phyloP scores from a whole-genome alignment of 805 yeast species.

The Metschnikowia proteae region DNA sequence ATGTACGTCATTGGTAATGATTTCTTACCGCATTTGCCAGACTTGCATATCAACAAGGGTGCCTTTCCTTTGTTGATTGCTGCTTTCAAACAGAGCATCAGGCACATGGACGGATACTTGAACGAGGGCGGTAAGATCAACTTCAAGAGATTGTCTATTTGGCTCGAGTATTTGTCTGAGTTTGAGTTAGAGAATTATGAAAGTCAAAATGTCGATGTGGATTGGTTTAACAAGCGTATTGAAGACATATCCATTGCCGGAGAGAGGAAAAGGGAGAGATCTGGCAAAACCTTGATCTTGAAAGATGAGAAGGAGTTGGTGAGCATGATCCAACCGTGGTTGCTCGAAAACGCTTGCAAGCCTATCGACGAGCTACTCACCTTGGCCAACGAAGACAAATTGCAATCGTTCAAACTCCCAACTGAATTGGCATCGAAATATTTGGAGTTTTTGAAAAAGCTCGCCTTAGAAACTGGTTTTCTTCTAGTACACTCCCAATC shows the following conservation, averaged over 20 bases:
- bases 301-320: slow-evolving; percentile 75
- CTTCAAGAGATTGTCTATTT: slow-evolving; percentile 61
- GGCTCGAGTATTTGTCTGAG: slow-evolving; percentile 71
- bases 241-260: slow-evolving; percentile 75
- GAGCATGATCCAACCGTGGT: slow-evolving; percentile 53
- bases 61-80: slow-evolving; percentile 91
- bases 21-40: slow-evolving; percentile 95
- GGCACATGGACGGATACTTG: slow-evolving; percentile 74
- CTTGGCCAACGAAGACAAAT: slow-evolving; percentile 27
- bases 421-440: slow-evolving; percentile 45
- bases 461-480: slow-evolving; percentile 65
- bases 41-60: slow-evolving; percentile 87
- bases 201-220: slow-evolving; percentile 75
- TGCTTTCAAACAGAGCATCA: slow-evolving; percentile 79
- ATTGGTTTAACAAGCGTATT: slow-evolving; percentile 85
- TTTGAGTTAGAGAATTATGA: slow-evolving; percentile 88
- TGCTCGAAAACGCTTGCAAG: slow-evolving; percentile 30
- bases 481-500: slow-evolving; percentile 62
- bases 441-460: slow-evolving; percentile 56
- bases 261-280: slow-evolving; percentile 60
- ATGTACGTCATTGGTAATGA: slow-evolving; percentile 97
- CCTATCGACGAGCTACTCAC: slow-evolving; percentile 32
- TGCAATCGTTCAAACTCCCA: slow-evolving; percentile 39
- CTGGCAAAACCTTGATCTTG: slow-evolving; percentile 60
- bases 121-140: slow-evolving; percentile 82